Conservation (phyloP, 176 grass and related monocot genomes). For the Otatea glauca region DNA sequence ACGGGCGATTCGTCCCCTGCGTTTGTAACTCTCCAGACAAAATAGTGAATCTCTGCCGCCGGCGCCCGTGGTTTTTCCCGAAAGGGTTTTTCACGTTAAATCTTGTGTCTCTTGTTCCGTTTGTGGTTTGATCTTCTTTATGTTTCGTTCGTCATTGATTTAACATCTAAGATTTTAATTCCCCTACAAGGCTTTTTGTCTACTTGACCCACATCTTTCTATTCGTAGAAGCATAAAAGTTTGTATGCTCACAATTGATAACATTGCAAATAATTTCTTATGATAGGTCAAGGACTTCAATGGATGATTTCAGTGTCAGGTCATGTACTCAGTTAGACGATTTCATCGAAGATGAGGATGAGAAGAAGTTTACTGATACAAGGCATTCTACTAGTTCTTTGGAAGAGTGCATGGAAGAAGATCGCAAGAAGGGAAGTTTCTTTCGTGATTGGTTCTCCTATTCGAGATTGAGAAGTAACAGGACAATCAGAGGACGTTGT, state of each 20-base stretch:
- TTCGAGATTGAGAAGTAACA: slow-evolving; percentile 54
- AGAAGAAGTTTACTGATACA: slow-evolving; percentile 32
- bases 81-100: too few species aligned
- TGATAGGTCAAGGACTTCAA: slow-evolving; percentile 59
- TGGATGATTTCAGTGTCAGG: slow-evolving; percentile 42
- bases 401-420: slow-evolving; percentile 34
- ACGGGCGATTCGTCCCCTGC: too few species aligned
- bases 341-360: slow-evolving; percentile 40
- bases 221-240: neutral
- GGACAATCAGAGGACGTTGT: slow-evolving; percentile 42
- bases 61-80: too few species aligned
- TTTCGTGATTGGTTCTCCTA: slow-evolving; percentile 64
- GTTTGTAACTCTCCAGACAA: too few species aligned
- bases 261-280: neutral
- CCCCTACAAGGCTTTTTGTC: neutral
- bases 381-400: slow-evolving; percentile 55
- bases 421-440: slow-evolving; percentile 37
- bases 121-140: too few species aligned
- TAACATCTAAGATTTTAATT: slow-evolving; percentile 31
- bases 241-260: slow-evolving; percentile 13
- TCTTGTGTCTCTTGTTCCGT: too few species aligned
- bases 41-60: too few species aligned
- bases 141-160: too few species aligned
- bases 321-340: slow-evolving; percentile 48
- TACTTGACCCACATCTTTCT: slow-evolving; percentile 13